Base-by-base conservation (phyloP, 2,329 filamentous ascomycete genomes). In the Pestalotiopsis sp. region DNA sequence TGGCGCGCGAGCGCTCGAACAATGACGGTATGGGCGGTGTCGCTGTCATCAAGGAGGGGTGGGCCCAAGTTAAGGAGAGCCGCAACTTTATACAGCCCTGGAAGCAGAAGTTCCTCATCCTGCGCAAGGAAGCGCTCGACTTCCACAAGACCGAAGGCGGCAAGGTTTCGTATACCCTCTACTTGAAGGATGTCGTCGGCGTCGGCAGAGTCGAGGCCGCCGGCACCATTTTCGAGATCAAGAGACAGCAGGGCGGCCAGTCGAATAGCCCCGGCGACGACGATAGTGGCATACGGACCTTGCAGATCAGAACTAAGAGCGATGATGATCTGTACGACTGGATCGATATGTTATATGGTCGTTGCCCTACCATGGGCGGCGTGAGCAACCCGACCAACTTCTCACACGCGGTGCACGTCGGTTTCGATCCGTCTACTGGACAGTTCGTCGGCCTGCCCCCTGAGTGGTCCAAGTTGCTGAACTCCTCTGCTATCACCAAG, bases 381-480 rank as follows among this genome's bases (percentile, higher is more conserved):
- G 96, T 99, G 68, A 98, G 95, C 82, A 98, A 98, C 80, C 96
- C 96, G 5, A 98, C 96, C 73, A 98, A 98, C 84, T 99, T 99
- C 83, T 94, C 93, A 27, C 96, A 99, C 79, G 92, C 95, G 61
- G 95, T 99, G 27, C 96, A 99, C 79, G 96, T 99, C 73, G 96
- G 96, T 70, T 99, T 98, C 78, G 96, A 99, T 79, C 94, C 95
- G 31, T 92, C 94, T 75, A 97, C 94, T 2, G 96, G 96, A 72
- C 94, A 96, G 74, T 99, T 99, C 76, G 94, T 97, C 62, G 96
- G 96, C 52, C 82, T 99, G 73, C 96, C 96, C 1, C 91, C 94
- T 4, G 96, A 99, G 84, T 99, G 96, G 96, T 96, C 97, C 77
- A 97, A 97, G 81, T 87, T 99, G 65, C 87, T 99, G 73, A 98